Evolutionary conservation across 2,329 filamentous ascomycete genomes (phyloP), one percentile per base, ranked within the genome.

Genomic region (Aspergillus calidoustus): DNA sequence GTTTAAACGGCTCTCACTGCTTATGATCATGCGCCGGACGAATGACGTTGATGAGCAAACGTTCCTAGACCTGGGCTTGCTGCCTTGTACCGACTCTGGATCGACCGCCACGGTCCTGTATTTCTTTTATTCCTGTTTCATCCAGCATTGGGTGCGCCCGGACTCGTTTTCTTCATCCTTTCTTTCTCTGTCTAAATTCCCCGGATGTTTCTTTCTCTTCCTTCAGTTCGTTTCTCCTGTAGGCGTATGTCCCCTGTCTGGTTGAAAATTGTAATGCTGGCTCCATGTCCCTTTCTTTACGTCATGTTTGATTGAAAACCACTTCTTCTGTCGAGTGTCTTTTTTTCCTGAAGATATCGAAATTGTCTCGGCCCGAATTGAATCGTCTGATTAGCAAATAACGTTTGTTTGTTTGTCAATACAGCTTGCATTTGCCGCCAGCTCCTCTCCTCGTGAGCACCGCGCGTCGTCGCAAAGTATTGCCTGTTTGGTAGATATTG

Each of bases 11-110:
- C 34, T 31, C 34, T 60, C 54, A 60, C 64, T 52, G 55, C 56
- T 58, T 64, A 66, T 63, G 72, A 71, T 69, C 71, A 73, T 76
- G 70, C 70, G 69, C 65, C 72, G 71, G 74, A 76, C 68, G 72
- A 76, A 68, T 71, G 69, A 76, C 69, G 71, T 71, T 73, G 71
- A 74, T 60, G 71, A 75, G 68, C 55, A 61, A 62, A 62, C 59
- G 58, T 67, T 63, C 60, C 66, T 59, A 61, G 22, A 25, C 47
- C 30, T 56, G 57, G 53, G 51, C 51, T 62, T 56, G 49, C 60
- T 61, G 59, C 55, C 50, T 41, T 51, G 44, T 50, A 43, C 47
- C 50, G 51, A 57, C 49, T 50, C 57, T 51, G 54, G 59, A 61
- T 56, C 58, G 52, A 23, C 25, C 41, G 15, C 54, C 43, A 43